Evolutionary conservation across 345 rosid genomes (phyloP).

Genomic region (Gossypium australe): DNA sequence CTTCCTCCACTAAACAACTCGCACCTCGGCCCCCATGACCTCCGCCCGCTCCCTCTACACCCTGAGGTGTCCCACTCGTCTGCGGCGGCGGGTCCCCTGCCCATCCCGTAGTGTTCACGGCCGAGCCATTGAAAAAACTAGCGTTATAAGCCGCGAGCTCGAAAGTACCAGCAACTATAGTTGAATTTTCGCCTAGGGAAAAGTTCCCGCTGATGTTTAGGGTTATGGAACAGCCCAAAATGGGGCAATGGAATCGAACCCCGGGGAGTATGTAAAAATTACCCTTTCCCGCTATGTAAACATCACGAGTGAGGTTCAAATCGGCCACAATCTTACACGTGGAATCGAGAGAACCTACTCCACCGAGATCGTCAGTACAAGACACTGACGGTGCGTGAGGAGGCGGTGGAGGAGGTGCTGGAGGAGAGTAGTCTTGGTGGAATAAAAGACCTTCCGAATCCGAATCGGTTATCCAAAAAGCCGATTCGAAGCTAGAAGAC

Average conservation of each 20-base stretch:
- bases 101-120: conserved; percentile 72
- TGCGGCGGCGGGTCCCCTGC: conserved; percentile 85
- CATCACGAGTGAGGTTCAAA: conserved; percentile 78
- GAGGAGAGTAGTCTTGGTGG: conserved; percentile 96
- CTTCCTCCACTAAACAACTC: conserved; percentile 54
- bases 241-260: conserved; percentile 66
- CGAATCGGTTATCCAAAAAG: conserved; percentile 37
- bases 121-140: conserved; percentile 55
- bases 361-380: conserved; percentile 85
- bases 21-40: conserved; percentile 99
- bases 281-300: conserved; percentile 82
- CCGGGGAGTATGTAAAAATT: conserved; percentile 65
- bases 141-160: conserved; percentile 69
- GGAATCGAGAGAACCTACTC: conserved; percentile 80
- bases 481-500: conserved; percentile 23
- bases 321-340: conserved; percentile 82
- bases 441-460: conserved; percentile 38
- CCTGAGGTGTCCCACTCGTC: conserved; percentile 96
- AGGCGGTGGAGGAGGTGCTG: conserved; percentile 96
- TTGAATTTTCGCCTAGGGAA: conserved; percentile 55
- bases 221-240: conserved; percentile 60
- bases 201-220: conserved; percentile 79
- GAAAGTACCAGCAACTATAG: conserved; percentile 62
- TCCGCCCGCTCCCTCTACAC: conserved; percentile 86
- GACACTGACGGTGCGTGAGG: conserved; percentile 92